These are phyloP conservation scores for Funneliformis mosseae DNA, from an alignment of 192 early-diverging fungal genomes.

Conservation along the genomic window DNA sequence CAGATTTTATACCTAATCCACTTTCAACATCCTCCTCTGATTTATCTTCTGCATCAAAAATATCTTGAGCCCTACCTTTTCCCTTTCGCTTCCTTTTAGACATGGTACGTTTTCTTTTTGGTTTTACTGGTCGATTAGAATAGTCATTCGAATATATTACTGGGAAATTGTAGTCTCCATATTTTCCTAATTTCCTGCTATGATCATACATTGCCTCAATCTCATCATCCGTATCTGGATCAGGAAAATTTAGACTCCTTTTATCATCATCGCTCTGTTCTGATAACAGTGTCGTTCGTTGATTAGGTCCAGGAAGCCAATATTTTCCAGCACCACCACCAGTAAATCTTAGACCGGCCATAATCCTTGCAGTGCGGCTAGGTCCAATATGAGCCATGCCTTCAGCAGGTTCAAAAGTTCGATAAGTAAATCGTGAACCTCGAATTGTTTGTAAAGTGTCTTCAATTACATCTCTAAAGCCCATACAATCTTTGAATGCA, in stretches of 20 bases:
- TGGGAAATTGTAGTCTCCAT: conserved; percentile 39
- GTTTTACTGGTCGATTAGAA: background rate
- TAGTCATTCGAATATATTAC: conserved; percentile 19
- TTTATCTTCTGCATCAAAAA: conserved; percentile 20
- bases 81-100: background rate
- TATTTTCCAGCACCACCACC: conserved; percentile 55
- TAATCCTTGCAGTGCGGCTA: conserved; percentile 58
- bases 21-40: background rate
- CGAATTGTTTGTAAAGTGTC: conserved; percentile 79
- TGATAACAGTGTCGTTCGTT: conserved; percentile 12
- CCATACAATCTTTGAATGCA: conserved; percentile 81
- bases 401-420: conserved; percentile 75
- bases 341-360: conserved; percentile 59
- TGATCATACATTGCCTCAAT: conserved; percentile 36
- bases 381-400: conserved; percentile 60
- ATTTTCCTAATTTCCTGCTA: conserved; percentile 31
- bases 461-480: conserved; percentile 80
- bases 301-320: conserved; percentile 49
- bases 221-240: conserved; percentile 43
- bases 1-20: background rate
- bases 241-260: conserved; percentile 40
- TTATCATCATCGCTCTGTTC: conserved; percentile 15
- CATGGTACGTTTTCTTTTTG: conserved; percentile 1
- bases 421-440: conserved; percentile 78
- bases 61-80: background rate